phyloP scores from a whole-genome alignment of 75 land plant species.

The Pinus albicaulis region DNA sequence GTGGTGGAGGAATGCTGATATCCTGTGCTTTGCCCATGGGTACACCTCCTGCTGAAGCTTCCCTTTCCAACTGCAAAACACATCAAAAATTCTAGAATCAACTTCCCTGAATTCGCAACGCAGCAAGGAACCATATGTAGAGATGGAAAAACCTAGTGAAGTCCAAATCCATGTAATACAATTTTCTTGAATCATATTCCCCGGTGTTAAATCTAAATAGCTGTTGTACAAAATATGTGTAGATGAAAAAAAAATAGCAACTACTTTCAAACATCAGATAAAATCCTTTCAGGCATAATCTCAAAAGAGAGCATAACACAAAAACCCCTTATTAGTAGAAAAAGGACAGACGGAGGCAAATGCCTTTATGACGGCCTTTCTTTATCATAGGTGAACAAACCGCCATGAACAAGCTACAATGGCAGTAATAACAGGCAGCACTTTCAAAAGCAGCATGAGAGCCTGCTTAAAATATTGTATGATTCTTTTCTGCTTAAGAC shows the following conservation, averaged over 20 bases:
- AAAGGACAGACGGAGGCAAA: background rate
- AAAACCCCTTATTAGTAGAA: background rate
- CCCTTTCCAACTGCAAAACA: slow-evolving; percentile 75
- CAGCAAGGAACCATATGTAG: slow-evolving; percentile 10
- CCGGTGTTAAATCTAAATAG: background rate
- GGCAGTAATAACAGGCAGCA: background rate
- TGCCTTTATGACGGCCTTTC: background rate
- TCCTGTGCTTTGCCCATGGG: slow-evolving; percentile 52
- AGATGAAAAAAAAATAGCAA: background rate
- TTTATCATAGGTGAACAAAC: background rate
- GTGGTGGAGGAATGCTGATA: slow-evolving; percentile 97
- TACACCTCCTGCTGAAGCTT: slow-evolving; percentile 59
- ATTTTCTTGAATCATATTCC: background rate
- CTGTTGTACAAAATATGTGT: background rate
- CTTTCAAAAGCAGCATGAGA: background rate
- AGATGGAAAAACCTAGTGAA: background rate
- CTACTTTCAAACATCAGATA: background rate
- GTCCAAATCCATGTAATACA: background rate
- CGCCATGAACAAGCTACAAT: background rate
- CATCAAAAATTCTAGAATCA: background rate
- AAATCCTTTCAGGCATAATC: background rate
- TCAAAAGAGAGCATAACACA: background rate
- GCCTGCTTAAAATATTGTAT: background rate
- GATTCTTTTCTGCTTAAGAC: no score
- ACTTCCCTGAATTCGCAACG: slow-evolving; percentile 5